Evolutionary conservation across 371 early-diverging fungal species (phyloP).

Genomic region (Mucor piriformis): DNA sequence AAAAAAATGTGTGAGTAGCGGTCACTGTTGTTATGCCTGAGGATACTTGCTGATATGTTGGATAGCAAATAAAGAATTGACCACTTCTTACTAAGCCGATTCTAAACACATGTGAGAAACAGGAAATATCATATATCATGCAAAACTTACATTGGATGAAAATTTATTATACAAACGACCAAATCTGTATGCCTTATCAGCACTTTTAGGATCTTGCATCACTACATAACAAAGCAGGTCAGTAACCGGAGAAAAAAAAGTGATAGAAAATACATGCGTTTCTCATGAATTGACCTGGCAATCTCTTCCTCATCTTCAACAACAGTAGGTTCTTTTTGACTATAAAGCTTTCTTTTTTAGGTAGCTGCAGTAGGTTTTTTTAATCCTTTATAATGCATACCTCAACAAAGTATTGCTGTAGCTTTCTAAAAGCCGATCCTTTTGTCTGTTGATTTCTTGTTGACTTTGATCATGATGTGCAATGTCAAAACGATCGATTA

Average conservation of each 20-base stretch:
- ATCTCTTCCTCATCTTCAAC: conserved; percentile 64
- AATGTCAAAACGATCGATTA: conserved; percentile 20
- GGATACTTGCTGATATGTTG: conserved; percentile 10
- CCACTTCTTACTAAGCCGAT: conserved; percentile 65
- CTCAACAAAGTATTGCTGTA: conserved; percentile 1
- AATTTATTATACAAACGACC: conserved; percentile 68
- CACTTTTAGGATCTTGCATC: conserved; percentile 48
- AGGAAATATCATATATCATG: background rate
- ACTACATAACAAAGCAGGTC: conserved; percentile 29
- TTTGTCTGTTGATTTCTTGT: conserved; percentile 7
- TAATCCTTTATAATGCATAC: background rate
- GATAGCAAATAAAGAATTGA: conserved; percentile 71
- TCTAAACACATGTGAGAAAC: conserved; percentile 23
- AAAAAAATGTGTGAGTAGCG: background rate
- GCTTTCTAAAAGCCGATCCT: conserved; percentile 3
- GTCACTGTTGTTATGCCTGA: background rate
- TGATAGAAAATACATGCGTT: conserved; percentile 41
- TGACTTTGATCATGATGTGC: background rate
- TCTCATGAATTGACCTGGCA: conserved; percentile 69
- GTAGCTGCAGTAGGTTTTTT: background rate
- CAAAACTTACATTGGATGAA: conserved; percentile 50
- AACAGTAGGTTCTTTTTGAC: conserved; percentile 50
- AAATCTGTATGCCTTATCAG: conserved; percentile 65
- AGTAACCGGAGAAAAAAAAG: no score
- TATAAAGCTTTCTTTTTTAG: background rate